These are phyloP conservation scores for Pyrenophora tritici-repentis DNA, from an alignment of 2,329 filamentous ascomycete species.

Conservation along the genomic window DNA sequence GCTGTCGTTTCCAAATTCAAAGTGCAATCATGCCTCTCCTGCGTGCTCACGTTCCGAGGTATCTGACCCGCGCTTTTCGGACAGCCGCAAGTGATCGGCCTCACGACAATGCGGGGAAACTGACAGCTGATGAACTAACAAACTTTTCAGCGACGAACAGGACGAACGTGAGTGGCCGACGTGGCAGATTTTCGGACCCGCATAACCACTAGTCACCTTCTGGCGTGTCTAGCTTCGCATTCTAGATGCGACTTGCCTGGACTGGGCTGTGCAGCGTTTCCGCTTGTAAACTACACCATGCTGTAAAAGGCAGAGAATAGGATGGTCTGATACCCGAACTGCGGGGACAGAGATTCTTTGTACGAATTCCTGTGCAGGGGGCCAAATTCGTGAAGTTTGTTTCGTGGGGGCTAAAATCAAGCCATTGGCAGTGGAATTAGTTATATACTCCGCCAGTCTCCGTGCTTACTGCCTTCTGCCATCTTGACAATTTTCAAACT, in stretches of 20 bases:
- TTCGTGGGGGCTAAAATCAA: not conserved
- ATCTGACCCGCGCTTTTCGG: not conserved
- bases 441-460: conserved; percentile 4
- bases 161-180: conserved; percentile 2
- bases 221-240: not conserved
- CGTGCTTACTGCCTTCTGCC: not conserved
- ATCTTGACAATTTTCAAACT: not conserved
- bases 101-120: conserved; percentile 4
- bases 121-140: conserved; percentile 4
- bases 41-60: not conserved
- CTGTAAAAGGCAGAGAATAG: conserved; percentile 3
- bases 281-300: conserved; percentile 3
- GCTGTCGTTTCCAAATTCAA: too few relatives aligned
- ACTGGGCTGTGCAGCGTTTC: not conserved
- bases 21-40: not conserved
- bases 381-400: not conserved
- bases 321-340: not conserved
- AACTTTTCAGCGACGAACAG: not conserved
- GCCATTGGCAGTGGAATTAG: not conserved
- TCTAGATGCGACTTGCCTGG: conserved; percentile 5
- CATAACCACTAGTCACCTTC: conserved; percentile 1
- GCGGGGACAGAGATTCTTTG: not conserved
- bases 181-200: not conserved
- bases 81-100: conserved; percentile 2
- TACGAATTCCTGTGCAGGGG: too few relatives aligned